These are phyloP conservation scores for Termitomyces sp. DNA, from an alignment of 768 basidiomycete genomes.

Conservation along the genomic window DNA sequence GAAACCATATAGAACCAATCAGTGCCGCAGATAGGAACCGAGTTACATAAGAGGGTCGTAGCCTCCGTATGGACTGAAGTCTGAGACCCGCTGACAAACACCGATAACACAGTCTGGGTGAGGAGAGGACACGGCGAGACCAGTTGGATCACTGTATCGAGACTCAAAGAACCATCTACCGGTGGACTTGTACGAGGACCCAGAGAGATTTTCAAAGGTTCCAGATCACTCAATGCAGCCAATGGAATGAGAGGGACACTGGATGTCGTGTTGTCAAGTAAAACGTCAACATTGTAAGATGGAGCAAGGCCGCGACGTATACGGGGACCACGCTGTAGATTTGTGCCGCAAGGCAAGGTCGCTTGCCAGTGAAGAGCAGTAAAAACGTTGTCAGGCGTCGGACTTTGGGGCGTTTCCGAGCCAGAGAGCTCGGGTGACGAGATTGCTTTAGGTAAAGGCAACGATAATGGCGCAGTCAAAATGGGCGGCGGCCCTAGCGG, in stretches of 20 bases:
- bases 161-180: constrained; percentile 20
- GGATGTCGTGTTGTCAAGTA: background rate
- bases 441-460: background rate
- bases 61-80: constrained; percentile 41
- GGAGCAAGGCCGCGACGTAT: background rate
- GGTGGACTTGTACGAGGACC: background rate
- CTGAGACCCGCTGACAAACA: constrained; percentile 32
- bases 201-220: constrained; percentile 5
- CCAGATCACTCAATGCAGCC: background rate
- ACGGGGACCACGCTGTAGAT: background rate
- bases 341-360: background rate
- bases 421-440: background rate
- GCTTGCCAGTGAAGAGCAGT: background rate
- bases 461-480: background rate
- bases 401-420: constrained; percentile 1
- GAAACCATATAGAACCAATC: constrained; percentile 37
- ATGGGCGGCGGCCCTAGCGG: background rate
- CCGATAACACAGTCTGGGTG: constrained; percentile 38
- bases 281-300: background rate
- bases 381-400: background rate
- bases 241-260: constrained; percentile 4
- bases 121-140: constrained; percentile 38
- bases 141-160: constrained; percentile 44
- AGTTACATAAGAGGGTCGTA: constrained; percentile 21
- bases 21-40: constrained; percentile 18